Conservation (phyloP, 2,329 filamentous ascomycete species). For the Metarhizium robertsii region DNA sequence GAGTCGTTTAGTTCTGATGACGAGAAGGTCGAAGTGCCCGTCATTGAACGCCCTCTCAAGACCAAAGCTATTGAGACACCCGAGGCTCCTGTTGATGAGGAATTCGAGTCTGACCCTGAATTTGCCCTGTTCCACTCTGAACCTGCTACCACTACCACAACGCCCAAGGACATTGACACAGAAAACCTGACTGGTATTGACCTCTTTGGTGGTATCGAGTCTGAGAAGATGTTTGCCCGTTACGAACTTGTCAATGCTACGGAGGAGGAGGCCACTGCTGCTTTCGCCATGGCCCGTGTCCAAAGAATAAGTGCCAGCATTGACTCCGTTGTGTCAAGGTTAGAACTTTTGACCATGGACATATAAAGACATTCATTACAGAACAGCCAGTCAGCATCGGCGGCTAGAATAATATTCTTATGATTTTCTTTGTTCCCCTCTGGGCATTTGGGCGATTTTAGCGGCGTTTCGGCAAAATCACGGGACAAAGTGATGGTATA, state of each 20-base stretch:
- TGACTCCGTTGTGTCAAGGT: conserved; percentile 25
- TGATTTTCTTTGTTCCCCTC: conserved; percentile 4
- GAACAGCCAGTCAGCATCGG: neutral
- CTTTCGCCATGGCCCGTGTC: conserved; percentile 38
- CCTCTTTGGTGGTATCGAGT: conserved; percentile 44
- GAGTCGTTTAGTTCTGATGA: conserved; percentile 33
- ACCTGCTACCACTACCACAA: conserved; percentile 13
- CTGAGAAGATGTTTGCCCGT: conserved; percentile 54
- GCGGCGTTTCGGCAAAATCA: conserved; percentile 6
- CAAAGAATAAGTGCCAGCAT: conserved; percentile 35
- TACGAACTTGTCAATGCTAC: conserved; percentile 55
- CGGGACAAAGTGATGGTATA: neutral
- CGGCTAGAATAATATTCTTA: neutral
- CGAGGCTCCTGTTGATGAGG: conserved; percentile 32
- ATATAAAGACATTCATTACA: conserved; percentile 14
- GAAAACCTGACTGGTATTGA: conserved; percentile 30
- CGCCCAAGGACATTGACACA: conserved; percentile 30
- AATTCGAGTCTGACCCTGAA: conserved; percentile 53
- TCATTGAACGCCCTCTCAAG: conserved; percentile 39
- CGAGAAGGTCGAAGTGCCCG: conserved; percentile 47
- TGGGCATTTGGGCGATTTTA: neutral
- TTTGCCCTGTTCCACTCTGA: conserved; percentile 51
- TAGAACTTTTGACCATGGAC: conserved; percentile 27
- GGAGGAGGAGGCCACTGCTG: conserved; percentile 35
- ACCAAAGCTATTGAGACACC: conserved; percentile 21